phyloP scores from a whole-genome alignment of 2,329 filamentous ascomycete genomes.

The Clonostachys byssicola region DNA sequence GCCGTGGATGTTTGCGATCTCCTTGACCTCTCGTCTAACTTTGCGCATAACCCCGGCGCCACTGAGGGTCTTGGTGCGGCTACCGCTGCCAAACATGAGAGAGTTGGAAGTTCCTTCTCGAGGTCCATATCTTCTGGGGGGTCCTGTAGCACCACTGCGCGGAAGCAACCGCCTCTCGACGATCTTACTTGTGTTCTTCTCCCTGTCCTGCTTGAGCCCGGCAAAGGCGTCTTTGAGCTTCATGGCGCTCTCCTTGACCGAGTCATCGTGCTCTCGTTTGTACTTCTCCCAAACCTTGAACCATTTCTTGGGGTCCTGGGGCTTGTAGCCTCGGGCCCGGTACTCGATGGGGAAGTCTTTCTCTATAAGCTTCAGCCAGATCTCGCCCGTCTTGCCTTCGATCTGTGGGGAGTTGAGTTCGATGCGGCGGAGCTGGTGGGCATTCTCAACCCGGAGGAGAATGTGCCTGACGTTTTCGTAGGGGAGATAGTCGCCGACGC shows the following conservation, averaged over 20 bases:
- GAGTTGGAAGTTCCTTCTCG: conserved; percentile 8
- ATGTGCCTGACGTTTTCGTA: conserved; percentile 61
- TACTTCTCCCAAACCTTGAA: conserved; percentile 73
- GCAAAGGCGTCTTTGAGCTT: conserved; percentile 53
- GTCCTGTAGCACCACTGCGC: conserved; percentile 19
- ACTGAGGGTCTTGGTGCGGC: conserved; percentile 45
- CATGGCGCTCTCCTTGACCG: conserved; percentile 56
- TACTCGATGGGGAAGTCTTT: conserved; percentile 67
- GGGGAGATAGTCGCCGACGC: conserved; percentile 68
- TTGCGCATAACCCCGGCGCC: conserved; percentile 51
- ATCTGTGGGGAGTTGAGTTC: conserved; percentile 77
- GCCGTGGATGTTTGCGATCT: conserved; percentile 44
- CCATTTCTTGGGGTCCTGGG: conserved; percentile 68
- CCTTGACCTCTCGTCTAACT: conserved; percentile 50
- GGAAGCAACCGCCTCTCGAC: conserved; percentile 46
- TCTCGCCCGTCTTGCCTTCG: conserved; percentile 60
- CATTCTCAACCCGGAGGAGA: conserved; percentile 66
- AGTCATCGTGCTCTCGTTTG: conserved; percentile 50
- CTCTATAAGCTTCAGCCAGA: conserved; percentile 78
- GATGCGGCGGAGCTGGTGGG: conserved; percentile 69
- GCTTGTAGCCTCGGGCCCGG: conserved; percentile 58
- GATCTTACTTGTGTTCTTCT: conserved; percentile 52
- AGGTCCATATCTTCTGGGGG: not conserved
- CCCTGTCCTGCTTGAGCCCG: conserved; percentile 52
- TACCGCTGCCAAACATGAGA: conserved; percentile 40